These are phyloP conservation scores for Fusarium pilosicola DNA, from an alignment of 2,329 filamentous ascomycete species.

Conservation along the genomic window DNA sequence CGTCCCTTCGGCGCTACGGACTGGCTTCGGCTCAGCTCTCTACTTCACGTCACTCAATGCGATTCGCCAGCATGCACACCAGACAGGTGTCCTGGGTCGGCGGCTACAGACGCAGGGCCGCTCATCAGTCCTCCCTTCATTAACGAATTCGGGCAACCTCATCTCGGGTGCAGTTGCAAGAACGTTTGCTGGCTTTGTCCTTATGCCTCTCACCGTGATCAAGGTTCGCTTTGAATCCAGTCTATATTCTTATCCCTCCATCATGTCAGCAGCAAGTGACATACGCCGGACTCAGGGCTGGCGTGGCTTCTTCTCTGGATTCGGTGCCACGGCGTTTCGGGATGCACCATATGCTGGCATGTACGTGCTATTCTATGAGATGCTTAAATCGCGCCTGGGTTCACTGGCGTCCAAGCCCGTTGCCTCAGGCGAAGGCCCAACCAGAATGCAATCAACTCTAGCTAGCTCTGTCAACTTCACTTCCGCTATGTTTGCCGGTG, in stretches of 20 bases:
- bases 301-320: constrained; percentile 90
- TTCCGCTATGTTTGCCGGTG: constrained; percentile 83
- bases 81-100: constrained; percentile 39
- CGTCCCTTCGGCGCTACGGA: constrained; percentile 90
- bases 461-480: constrained; percentile 82
- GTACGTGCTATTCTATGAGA: constrained; percentile 94
- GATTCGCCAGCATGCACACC: constrained; percentile 72
- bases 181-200: constrained; percentile 85
- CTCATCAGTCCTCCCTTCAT: constrained; percentile 81
- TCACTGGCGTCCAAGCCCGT: constrained; percentile 32
- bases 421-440: constrained; percentile 20
- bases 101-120: constrained; percentile 36
- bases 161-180: constrained; percentile 85
- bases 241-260: constrained; percentile 83
- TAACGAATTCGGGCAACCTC: constrained; percentile 87
- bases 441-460: constrained; percentile 45
- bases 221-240: constrained; percentile 96
- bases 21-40: constrained; percentile 89
- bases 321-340: constrained; percentile 90
- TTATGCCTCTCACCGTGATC: constrained; percentile 96
- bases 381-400: constrained; percentile 73
- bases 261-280: constrained; percentile 76
- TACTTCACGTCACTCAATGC: constrained; percentile 93
- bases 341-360: constrained; percentile 97
- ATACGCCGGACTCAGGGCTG: constrained; percentile 79